Conservation (phyloP, 768 basidiomycete species). For the Collybia sordida region DNA sequence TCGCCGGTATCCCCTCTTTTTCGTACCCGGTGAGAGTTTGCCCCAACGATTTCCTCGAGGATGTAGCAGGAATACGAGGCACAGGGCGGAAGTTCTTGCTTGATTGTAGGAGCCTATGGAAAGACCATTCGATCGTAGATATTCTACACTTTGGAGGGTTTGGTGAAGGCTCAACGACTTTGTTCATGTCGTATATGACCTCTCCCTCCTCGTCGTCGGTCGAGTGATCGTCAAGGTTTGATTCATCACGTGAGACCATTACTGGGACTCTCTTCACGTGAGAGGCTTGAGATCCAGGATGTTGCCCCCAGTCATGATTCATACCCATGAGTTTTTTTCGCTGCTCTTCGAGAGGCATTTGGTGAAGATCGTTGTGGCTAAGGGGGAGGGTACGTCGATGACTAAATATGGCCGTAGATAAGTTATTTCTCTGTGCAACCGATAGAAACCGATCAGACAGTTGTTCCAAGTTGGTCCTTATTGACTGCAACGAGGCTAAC, state of each 20-base stretch:
- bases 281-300: slow-evolving; percentile 5
- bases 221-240: neutral
- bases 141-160: neutral
- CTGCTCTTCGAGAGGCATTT: slow-evolving; percentile 18
- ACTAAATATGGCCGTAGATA: neutral
- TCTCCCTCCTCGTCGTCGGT: slow-evolving; percentile 4
- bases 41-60: slow-evolving; percentile 27
- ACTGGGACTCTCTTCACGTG: no score
- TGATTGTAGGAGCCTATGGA: slow-evolving; percentile 25
- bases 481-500: no score
- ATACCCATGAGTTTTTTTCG: slow-evolving; percentile 19
- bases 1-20: slow-evolving; percentile 52
- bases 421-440: neutral
- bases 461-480: no score
- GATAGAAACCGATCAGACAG: no score
- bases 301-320: slow-evolving; percentile 17
- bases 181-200: slow-evolving; percentile 7
- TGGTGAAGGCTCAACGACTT: slow-evolving; percentile 1
- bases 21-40: slow-evolving; percentile 46
- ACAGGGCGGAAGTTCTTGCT: slow-evolving; percentile 27
- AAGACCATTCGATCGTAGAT: slow-evolving; percentile 44
- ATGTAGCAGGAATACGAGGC: slow-evolving; percentile 27
- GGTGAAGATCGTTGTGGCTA: neutral
- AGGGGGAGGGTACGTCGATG: neutral
- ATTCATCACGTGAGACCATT: neutral